Evolutionary conservation across 345 rosid species (phyloP).

Genomic region (Brassica carinata): DNA sequence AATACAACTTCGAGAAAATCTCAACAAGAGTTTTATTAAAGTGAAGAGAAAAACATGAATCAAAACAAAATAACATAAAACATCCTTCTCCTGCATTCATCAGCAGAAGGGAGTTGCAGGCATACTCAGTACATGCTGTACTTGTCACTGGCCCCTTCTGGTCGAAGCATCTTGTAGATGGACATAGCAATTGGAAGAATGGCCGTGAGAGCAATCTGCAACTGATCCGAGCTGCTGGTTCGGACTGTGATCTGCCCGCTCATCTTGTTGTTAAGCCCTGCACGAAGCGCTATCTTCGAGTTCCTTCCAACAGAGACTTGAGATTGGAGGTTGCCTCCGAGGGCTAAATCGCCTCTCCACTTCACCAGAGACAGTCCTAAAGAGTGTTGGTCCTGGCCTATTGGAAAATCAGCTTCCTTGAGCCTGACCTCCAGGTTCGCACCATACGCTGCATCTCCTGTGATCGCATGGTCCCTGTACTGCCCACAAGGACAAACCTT

Average conservation of each 20-base stretch:
- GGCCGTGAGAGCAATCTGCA: constrained; percentile 80
- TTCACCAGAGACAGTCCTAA: constrained; percentile 85
- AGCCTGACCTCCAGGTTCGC: constrained; percentile 88
- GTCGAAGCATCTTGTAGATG: constrained; percentile 70
- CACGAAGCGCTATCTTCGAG: constrained; percentile 82
- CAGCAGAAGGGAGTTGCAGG: constrained; percentile 24
- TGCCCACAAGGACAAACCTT: constrained; percentile 75
- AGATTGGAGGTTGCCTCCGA: constrained; percentile 91
- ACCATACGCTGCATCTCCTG: constrained; percentile 84
- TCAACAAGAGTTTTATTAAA: constrained; percentile 42
- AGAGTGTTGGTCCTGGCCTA: constrained; percentile 88
- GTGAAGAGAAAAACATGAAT: constrained; percentile 18
- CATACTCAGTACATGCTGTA: constrained; percentile 59
- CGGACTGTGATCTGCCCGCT: constrained; percentile 80
- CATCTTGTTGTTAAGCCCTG: constrained; percentile 91
- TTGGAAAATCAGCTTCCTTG: constrained; percentile 81
- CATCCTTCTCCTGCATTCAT: constrained; percentile 25
- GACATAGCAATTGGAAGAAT: constrained; percentile 72
- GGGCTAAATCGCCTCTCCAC: constrained; percentile 92
- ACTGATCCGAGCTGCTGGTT: constrained; percentile 90
- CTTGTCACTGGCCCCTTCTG: constrained; percentile 56
- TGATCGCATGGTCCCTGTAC: constrained; percentile 79
- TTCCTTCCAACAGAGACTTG: constrained; percentile 73
- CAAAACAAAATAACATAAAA: constrained; percentile 23
- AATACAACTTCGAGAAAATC: constrained; percentile 36